These are phyloP conservation scores for Cryptosporidium viatorum DNA, from an alignment of 169 alveolate species.

Conservation along the genomic window DNA sequence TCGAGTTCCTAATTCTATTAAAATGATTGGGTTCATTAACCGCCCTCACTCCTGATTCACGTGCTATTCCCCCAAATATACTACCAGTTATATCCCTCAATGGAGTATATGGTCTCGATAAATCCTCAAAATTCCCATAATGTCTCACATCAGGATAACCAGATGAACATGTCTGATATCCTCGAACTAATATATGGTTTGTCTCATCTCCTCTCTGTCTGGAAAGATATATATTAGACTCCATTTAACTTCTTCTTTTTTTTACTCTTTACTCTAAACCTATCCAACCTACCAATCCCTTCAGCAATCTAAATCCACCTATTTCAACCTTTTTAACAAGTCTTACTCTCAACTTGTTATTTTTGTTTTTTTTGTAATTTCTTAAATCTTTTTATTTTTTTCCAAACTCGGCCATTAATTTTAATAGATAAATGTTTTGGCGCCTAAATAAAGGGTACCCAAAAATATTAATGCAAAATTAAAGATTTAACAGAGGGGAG, in stretches of 20 bases:
- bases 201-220: slow-evolving; percentile 2
- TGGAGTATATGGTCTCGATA: slow-evolving; percentile 6
- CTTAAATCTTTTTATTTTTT: slow-evolving; percentile 11
- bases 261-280: neutral
- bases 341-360: neutral
- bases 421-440: neutral
- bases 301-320: neutral
- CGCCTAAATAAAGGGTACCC: slow-evolving; percentile 7
- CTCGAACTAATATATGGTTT: neutral
- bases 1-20: neutral
- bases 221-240: neutral
- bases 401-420: slow-evolving; percentile 16
- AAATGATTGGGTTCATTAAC: neutral
- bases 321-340: neutral
- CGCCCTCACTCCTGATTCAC: slow-evolving; percentile 4
- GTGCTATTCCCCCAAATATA: slow-evolving; percentile 24
- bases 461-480: slow-evolving; percentile 5
- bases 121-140: neutral
- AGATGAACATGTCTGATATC: neutral
- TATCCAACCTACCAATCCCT: neutral
- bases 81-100: slow-evolving; percentile 46
- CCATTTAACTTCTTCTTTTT: neutral
- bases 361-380: neutral
- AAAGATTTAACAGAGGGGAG: neutral
- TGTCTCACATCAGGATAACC: slow-evolving; percentile 2